Evolutionary conservation across 78 protist species (phyloP).

Genomic region (Dictyostelium brefeldianum): DNA sequence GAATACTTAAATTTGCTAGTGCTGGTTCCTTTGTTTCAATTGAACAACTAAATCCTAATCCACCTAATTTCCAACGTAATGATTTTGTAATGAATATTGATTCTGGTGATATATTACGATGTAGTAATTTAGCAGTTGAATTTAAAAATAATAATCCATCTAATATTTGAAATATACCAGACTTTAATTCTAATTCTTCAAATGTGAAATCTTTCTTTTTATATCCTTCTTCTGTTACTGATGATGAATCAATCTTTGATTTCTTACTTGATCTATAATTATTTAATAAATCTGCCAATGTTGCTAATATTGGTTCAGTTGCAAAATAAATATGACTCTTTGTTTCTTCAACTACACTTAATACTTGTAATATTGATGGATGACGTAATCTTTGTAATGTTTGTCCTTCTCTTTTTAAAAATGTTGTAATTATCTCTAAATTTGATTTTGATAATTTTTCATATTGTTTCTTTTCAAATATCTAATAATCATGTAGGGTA

Average conservation of each 20-base stretch:
- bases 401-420: slow-evolving; percentile 63
- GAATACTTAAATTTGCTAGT: neutral
- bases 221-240: slow-evolving; percentile 9
- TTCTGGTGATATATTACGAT: slow-evolving; percentile 66
- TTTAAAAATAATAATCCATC: slow-evolving; percentile 65
- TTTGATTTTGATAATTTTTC: slow-evolving; percentile 40
- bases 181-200: slow-evolving; percentile 63
- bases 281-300: slow-evolving; percentile 21
- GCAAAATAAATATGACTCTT: slow-evolving; percentile 63
- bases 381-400: slow-evolving; percentile 61
- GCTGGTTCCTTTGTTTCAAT: slow-evolving; percentile 45
- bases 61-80: slow-evolving; percentile 74
- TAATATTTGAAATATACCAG: slow-evolving; percentile 59
- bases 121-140: slow-evolving; percentile 63
- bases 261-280: slow-evolving; percentile 26
- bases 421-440: neutral
- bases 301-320: slow-evolving; percentile 66
- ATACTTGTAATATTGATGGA: slow-evolving; percentile 60
- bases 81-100: slow-evolving; percentile 54
- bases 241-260: slow-evolving; percentile 23
- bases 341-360: slow-evolving; percentile 51
- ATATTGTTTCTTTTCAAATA: slow-evolving; percentile 50
- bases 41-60: slow-evolving; percentile 62
- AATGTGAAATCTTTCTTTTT: slow-evolving; percentile 63
- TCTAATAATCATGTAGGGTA: too few relatives aligned